Conservation (phyloP, 306 rosid genomes). For the Rosa persica region DNA sequence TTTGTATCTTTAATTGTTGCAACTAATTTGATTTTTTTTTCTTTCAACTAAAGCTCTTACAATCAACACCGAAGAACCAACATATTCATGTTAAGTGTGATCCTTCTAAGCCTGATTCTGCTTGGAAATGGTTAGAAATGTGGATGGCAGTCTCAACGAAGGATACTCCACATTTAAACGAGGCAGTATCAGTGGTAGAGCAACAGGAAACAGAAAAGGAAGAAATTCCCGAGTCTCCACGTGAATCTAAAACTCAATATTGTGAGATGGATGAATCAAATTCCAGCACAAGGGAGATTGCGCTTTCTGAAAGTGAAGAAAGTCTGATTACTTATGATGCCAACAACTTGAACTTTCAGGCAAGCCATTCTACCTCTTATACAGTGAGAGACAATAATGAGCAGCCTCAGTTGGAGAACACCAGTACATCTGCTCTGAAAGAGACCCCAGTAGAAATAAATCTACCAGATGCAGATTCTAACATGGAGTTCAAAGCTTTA, state of each 20-base stretch:
- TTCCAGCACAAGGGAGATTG: conserved; percentile 31
- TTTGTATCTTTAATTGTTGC: background rate
- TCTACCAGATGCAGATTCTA: conserved; percentile 37
- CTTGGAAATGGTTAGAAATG: conserved; percentile 98
- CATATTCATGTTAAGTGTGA: conserved; percentile 71
- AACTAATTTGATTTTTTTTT: conserved; percentile 20
- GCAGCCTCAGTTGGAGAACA: conserved; percentile 41
- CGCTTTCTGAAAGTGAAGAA: conserved; percentile 61
- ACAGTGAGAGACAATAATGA: conserved; percentile 39
- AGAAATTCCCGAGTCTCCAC: conserved; percentile 27
- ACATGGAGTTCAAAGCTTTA: conserved; percentile 37
- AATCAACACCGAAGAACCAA: conserved; percentile 69
- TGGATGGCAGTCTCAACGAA: conserved; percentile 71
- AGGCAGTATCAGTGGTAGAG: conserved; percentile 31
- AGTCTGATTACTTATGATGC: conserved; percentile 43
- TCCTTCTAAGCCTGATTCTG: conserved; percentile 80
- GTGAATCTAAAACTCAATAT: conserved; percentile 37
- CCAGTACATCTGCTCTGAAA: conserved; percentile 36
- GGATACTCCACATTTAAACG: conserved; percentile 38
- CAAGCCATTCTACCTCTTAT: conserved; percentile 34
- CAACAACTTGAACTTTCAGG: conserved; percentile 44
- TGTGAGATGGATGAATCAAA: conserved; percentile 42
- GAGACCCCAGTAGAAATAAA: conserved; percentile 32
- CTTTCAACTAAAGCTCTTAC: conserved; percentile 53
- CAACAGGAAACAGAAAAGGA: conserved; percentile 41